Evolutionary conservation across 306 rosid genomes (phyloP), one percentile per base, ranked within the genome.

Genomic region (Purshia tridentata): DNA sequence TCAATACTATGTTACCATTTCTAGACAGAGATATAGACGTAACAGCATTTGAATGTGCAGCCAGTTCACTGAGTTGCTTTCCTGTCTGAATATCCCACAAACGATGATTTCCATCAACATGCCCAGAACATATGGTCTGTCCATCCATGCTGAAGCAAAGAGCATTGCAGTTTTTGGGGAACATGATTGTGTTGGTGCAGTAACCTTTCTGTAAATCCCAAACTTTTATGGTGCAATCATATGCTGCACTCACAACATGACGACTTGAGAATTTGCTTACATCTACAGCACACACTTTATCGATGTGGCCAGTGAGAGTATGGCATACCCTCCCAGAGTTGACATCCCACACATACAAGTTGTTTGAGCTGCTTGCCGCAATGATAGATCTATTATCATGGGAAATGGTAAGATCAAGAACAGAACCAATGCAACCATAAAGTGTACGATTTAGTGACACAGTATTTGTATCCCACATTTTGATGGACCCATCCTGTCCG

Each of bases 321-420:
- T 90, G 98, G n/a, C 89, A 92, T 55, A 95, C 91, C 69, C 97
- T 89, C 10, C 99, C 97, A 0, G 95, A 78, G 83, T 42, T 81
- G 73, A 92, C 75, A 76, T 95, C 98, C 99, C 97, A 95, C 8
- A 84, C 96, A 76, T 65, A 90, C 70, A 95, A 83, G 81, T 91
- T 95, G 86, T 95, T 90, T 47, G 99, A 95, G 80, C 99, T 91
- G 93, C 99, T 91, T 6, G 99, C 99, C 15, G 99, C 99, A 76
- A 94, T 88, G 72, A 94, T 82, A 59, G 96, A 89, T 76, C 79
- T 88, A 69, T 91, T 94, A 72, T 94, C 98, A 54, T 91, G 95
- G 71, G 98, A 90, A 68, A 89, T 76, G 45, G 91, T 60, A 72
- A 94, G 96, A 81, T 91, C 99, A 57, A 94, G 88, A 45, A 94